A percentile compares a stretch with the other conserved stretches of the same genome.
phyloP scores from a whole-genome alignment of 202 grass and related monocot species.

The Brachypodium distachyon region DNA sequence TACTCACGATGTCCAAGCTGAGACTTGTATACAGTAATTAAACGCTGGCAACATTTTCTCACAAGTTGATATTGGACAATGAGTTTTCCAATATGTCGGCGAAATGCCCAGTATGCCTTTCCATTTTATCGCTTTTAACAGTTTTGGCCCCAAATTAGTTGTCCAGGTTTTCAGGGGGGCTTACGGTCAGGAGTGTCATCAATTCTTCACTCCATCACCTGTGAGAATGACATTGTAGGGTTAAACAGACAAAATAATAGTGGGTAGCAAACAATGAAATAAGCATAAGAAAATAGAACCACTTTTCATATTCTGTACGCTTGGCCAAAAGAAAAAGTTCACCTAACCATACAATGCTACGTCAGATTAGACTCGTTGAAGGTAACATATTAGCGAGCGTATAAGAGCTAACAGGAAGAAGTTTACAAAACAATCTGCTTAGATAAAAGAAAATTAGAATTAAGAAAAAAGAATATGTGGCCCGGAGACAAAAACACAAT shows the following conservation, averaged over 20 bases:
- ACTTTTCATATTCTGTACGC: too few species aligned
- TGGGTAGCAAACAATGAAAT: too few species aligned
- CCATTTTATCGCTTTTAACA: not conserved
- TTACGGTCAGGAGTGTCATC: not conserved
- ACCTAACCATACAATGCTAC: not conserved
- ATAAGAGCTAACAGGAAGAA: not conserved
- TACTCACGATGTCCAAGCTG: not conserved
- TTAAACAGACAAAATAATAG: too few species aligned
- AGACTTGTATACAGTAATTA: not conserved
- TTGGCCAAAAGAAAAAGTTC: not conserved
- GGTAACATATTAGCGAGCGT: not conserved
- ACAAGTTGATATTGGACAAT: not conserved
- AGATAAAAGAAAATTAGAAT: not conserved
- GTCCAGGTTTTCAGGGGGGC: too few species aligned
- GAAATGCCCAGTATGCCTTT: not conserved
- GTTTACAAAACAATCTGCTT: constrained; percentile 1
- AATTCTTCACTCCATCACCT: constrained; percentile 4
- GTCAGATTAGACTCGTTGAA: not conserved
- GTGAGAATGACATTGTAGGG: not conserved
- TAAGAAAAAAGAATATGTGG: not conserved
- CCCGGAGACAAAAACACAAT: not conserved
- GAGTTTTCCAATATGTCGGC: not conserved
- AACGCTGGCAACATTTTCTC: not conserved
- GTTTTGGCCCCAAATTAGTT: not conserved
- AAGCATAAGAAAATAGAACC: too few species aligned